These are phyloP conservation scores for Penicillium freii DNA, from an alignment of 2,329 filamentous ascomycete species.

Conservation along the genomic window DNA sequence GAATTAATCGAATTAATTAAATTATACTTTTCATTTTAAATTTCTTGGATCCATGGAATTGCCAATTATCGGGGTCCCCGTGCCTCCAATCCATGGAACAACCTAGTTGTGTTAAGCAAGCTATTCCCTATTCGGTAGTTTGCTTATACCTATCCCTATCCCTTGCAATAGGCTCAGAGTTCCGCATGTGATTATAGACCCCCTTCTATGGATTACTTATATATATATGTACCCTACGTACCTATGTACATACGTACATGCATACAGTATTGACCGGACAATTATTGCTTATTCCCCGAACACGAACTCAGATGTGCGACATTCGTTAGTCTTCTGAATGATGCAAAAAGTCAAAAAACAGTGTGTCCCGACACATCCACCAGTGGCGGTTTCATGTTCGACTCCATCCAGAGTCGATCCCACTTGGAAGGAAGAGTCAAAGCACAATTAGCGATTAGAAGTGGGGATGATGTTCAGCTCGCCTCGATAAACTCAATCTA, in stretches of 20 bases:
- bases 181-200: background rate
- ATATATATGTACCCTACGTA: background rate
- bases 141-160: constrained; percentile 23
- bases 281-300: constrained; percentile 3
- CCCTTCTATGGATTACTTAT: background rate
- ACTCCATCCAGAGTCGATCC: constrained; percentile 3
- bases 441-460: background rate
- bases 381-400: background rate
- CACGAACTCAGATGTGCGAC: background rate
- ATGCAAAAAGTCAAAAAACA: constrained; percentile 1
- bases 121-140: constrained; percentile 25
- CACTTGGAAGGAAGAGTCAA: background rate
- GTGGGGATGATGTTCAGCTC: constrained; percentile 22
- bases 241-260: background rate
- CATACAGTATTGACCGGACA: background rate
- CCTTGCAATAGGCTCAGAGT: constrained; percentile 1
- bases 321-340: background rate
- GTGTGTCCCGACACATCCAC: background rate
- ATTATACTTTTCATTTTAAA: background rate
- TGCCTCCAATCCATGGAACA: constrained; percentile 20
- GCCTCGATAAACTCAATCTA: constrained; percentile 14
- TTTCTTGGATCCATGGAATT: background rate
- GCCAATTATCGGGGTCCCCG: constrained; percentile 15
- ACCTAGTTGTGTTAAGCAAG: background rate
- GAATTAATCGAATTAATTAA: background rate